phyloP scores from a whole-genome alignment of 164 flowering plant species.

The Buxus sempervirens region DNA sequence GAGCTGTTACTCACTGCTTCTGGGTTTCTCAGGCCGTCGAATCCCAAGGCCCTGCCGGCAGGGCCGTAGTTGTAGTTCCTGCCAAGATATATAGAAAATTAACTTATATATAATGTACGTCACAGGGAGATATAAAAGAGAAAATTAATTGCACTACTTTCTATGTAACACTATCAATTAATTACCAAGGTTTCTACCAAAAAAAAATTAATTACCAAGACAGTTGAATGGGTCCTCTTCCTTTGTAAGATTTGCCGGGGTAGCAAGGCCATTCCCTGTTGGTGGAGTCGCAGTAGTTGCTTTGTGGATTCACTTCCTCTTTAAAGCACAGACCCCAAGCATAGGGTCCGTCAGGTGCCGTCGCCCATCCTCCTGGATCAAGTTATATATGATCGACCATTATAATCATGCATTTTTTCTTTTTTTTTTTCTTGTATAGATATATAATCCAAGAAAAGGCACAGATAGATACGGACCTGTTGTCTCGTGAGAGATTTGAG shows the following conservation, averaged over 20 bases:
- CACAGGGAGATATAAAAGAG: no score
- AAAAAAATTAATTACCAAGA: slow-evolving; percentile 41
- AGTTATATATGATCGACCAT: neutral
- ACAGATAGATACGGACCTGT: slow-evolving; percentile 74
- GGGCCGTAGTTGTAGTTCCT: slow-evolving; percentile 86
- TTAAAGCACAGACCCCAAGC: slow-evolving; percentile 80
- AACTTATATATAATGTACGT: no score
- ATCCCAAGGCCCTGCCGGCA: slow-evolving; percentile 63
- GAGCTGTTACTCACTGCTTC: slow-evolving; percentile 57
- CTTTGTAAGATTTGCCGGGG: slow-evolving; percentile 61
- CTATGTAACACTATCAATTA: no score
- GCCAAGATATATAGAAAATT: no score
- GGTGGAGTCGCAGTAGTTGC: slow-evolving; percentile 49
- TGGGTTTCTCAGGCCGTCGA: slow-evolving; percentile 58
- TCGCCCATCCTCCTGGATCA: slow-evolving; percentile 72
- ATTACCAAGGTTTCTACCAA: no score
- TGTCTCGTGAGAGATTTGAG: slow-evolving; percentile 84
- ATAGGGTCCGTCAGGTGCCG: slow-evolving; percentile 85
- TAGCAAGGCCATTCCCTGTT: slow-evolving; percentile 60
- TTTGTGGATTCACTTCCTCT: slow-evolving; percentile 44
- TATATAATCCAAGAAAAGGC: neutral
- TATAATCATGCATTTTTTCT: no score
- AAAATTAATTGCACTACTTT: no score
- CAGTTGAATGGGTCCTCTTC: slow-evolving; percentile 81
- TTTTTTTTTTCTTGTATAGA: no score